Percentiles rank a stretch among this genome's conserved stretches.
phyloP scores from a whole-genome alignment of 2,329 filamentous ascomycete species.

The Arthrocladium fulminans region DNA sequence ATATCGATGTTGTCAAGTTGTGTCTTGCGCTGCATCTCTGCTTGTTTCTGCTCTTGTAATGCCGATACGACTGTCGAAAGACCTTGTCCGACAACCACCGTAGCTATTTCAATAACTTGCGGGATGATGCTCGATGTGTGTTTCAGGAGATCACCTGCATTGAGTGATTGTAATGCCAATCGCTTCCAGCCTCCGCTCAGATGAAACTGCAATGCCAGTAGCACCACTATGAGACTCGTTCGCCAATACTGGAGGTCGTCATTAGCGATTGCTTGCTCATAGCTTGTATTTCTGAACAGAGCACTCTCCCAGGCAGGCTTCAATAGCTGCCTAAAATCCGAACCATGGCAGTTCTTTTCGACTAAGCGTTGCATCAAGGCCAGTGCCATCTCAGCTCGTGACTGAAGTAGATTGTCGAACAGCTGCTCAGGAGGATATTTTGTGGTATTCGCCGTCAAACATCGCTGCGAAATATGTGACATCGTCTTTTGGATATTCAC shows the following conservation, averaged over 20 bases:
- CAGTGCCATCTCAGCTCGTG: constrained; percentile 71
- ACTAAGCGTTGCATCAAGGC: constrained; percentile 73
- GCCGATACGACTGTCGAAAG: constrained; percentile 73
- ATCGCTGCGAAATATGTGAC: constrained; percentile 65
- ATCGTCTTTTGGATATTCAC: constrained; percentile 58
- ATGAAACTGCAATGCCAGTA: constrained; percentile 61
- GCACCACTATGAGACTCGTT: constrained; percentile 72
- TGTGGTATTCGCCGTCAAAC: constrained; percentile 67
- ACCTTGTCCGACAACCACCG: constrained; percentile 68
- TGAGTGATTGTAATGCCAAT: constrained; percentile 21
- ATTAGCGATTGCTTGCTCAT: constrained; percentile 50
- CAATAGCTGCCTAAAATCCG: constrained; percentile 48
- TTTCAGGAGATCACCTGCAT: constrained; percentile 32
- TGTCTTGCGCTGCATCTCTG: constrained; percentile 19
- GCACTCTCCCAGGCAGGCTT: constrained; percentile 53
- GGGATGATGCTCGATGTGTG: constrained; percentile 32
- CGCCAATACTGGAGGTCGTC: constrained; percentile 66
- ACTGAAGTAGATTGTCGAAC: constrained; percentile 68
- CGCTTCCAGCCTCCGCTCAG: constrained; percentile 29
- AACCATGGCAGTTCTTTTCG: constrained; percentile 41
- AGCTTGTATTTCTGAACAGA: constrained; percentile 45
- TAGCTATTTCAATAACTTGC: constrained; percentile 68
- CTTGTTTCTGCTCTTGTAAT: constrained; percentile 62
- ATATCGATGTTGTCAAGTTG: constrained; percentile 29
- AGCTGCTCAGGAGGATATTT: constrained; percentile 66